Percentiles rank a stretch among this genome's conserved stretches.
These are phyloP conservation scores for Scutellaria barbata DNA, from an alignment of 257 asterid genomes.

Conservation along the genomic window DNA sequence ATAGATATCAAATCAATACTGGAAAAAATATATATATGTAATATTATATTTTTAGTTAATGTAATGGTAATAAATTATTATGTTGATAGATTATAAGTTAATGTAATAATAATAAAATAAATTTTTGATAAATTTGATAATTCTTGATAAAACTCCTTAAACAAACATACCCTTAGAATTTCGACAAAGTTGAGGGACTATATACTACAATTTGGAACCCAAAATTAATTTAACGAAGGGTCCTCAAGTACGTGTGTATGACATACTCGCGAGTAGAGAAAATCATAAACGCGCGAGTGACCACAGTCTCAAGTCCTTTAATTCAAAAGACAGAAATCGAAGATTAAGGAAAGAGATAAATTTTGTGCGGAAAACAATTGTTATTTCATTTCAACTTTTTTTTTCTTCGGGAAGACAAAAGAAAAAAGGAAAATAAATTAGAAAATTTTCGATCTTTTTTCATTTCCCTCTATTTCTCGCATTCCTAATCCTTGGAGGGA, in stretches of 20 bases:
- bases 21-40: too few species aligned
- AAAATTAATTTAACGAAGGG: neutral
- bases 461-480: slow-evolving; percentile 45
- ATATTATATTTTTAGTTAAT: too few species aligned
- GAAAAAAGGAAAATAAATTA: slow-evolving; percentile 29
- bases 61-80: too few species aligned
- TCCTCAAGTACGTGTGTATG: neutral
- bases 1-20: too few species aligned
- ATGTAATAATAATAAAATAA: too few species aligned
- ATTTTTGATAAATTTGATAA: too few species aligned
- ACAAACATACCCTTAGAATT: too few species aligned
- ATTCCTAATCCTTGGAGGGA: slow-evolving; percentile 73
- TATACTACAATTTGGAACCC: neutral
- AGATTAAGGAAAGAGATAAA: slow-evolving; percentile 46
- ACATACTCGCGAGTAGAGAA: neutral
- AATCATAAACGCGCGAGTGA: slow-evolving; percentile 18
- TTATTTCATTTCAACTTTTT: slow-evolving; percentile 30
- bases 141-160: too few species aligned
- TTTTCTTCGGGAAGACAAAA: slow-evolving; percentile 41
- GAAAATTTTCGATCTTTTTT: slow-evolving; percentile 49
- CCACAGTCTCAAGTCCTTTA: neutral
- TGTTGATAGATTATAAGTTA: too few species aligned
- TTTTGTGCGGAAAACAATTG: slow-evolving; percentile 28
- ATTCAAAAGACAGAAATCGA: slow-evolving; percentile 44
- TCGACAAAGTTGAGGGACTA: neutral